Conservation (phyloP, 2,329 filamentous ascomycete species). For the Cladorrhinum sp. region DNA sequence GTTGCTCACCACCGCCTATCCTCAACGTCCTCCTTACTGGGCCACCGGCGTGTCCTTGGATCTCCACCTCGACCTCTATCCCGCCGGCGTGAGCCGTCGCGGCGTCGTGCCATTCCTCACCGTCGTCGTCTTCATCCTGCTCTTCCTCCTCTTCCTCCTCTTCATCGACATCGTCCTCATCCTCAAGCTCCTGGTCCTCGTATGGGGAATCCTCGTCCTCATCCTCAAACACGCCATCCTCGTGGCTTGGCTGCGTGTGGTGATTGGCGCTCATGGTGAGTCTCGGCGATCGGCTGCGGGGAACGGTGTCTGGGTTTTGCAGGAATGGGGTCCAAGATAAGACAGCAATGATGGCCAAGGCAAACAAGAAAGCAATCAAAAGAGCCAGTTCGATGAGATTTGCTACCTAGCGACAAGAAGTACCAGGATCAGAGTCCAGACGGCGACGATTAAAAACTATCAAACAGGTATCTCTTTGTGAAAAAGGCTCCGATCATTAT, state of each 20-base stretch:
- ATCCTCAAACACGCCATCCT: constrained; percentile 25
- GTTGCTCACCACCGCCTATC: not conserved
- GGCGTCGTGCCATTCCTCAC: constrained; percentile 23
- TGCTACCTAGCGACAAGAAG: not conserved
- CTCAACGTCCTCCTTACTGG: not conserved
- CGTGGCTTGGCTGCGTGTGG: not conserved
- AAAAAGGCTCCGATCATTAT: no score
- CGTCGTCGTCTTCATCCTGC: constrained; percentile 29
- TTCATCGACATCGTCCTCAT: constrained; percentile 21
- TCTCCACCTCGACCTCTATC: not conserved
- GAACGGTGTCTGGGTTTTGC: not conserved
- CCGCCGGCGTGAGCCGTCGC: constrained; percentile 13
- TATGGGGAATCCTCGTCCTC: constrained; percentile 13
- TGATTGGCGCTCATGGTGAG: not conserved
- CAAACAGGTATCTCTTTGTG: no score
- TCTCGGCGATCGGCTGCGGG: not conserved
- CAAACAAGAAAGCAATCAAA: not conserved
- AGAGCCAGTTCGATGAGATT: not conserved
- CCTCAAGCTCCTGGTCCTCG: constrained; percentile 14
- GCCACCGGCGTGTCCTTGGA: constrained; percentile 10
- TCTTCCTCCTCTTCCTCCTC: constrained; percentile 22
- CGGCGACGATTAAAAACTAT: no score
- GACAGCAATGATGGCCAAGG: not conserved
- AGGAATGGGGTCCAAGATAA: not conserved
- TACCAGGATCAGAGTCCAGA: not conserved